phyloP scores from a whole-genome alignment of 129 eudicot genomes.

The Oenanthe sinensis region DNA sequence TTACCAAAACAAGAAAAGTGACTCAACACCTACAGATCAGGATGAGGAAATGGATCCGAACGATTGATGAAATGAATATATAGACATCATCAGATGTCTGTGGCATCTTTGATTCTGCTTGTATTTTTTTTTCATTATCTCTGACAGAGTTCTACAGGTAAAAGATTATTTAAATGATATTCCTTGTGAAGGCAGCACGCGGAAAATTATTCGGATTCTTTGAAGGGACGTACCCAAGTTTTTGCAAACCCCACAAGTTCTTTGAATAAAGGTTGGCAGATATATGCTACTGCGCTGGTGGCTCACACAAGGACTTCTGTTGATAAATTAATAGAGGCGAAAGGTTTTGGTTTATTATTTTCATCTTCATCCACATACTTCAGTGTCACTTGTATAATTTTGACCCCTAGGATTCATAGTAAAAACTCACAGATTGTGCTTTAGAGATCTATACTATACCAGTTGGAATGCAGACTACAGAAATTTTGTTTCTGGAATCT shows the following conservation, averaged over 20 bases:
- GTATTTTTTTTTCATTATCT: slow-evolving; percentile 6
- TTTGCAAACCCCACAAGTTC: background rate
- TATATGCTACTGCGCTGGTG: background rate
- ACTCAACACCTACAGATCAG: slow-evolving; percentile 35
- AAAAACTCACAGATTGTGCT: background rate
- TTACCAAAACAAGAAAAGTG: slow-evolving; percentile 22
- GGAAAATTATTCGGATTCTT: slow-evolving; percentile 3
- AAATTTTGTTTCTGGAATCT: background rate
- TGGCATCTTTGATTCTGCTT: background rate
- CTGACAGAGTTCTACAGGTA: background rate
- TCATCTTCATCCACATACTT: background rate
- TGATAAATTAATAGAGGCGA: slow-evolving; percentile 6
- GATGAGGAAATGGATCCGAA: slow-evolving; percentile 98
- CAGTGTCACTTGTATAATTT: slow-evolving; percentile 22
- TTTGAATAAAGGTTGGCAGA: slow-evolving; percentile 8
- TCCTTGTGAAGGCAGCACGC: background rate
- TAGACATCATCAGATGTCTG: slow-evolving; percentile 11
- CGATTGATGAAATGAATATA: slow-evolving; percentile 38
- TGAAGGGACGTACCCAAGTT: background rate
- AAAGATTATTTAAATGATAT: slow-evolving; percentile 12
- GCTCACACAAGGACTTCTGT: slow-evolving; percentile 5
- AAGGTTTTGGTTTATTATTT: slow-evolving; percentile 2
- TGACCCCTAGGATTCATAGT: slow-evolving; percentile 9
- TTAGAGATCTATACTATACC: slow-evolving; percentile 4
- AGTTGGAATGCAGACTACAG: background rate